Evolutionary conservation across 139 green algal species (phyloP).

Genomic region (Chlamydomonas applanata): DNA sequence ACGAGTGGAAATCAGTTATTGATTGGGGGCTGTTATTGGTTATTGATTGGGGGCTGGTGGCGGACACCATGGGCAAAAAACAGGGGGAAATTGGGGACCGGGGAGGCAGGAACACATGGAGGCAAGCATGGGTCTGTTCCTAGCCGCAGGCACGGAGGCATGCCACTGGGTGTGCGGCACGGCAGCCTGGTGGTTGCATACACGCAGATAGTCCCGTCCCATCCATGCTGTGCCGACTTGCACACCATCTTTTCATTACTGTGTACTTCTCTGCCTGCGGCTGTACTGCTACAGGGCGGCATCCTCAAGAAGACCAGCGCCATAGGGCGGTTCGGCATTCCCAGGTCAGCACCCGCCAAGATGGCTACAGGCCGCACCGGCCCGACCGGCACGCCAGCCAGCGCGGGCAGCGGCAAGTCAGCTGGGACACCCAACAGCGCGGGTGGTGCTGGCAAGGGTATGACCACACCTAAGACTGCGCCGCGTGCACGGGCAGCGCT

Average conservation of each 20-base stretch:
- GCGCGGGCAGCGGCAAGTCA: not conserved
- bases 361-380: not conserved
- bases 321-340: not conserved
- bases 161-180: too few relatives aligned
- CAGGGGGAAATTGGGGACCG: too few relatives aligned
- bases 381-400: not conserved
- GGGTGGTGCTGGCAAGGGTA: not conserved
- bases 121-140: too few relatives aligned
- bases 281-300: not conserved
- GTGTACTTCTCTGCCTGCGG: not conserved
- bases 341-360: slow-evolving; percentile 2
- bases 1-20: too few relatives aligned
- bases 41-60: too few relatives aligned
- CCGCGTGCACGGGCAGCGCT: not conserved
- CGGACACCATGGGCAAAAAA: too few relatives aligned
- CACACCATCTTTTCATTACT: not conserved
- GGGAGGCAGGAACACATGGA: too few relatives aligned
- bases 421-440: not conserved
- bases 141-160: too few relatives aligned
- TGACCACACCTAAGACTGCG: not conserved
- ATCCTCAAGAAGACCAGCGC: slow-evolving; percentile 1
- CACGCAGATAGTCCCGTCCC: too few relatives aligned
- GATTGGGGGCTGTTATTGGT: too few relatives aligned
- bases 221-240: not conserved
- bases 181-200: too few relatives aligned